phyloP scores from a whole-genome alignment of 2,329 filamentous ascomycete genomes.

The Cadophora sp. region DNA sequence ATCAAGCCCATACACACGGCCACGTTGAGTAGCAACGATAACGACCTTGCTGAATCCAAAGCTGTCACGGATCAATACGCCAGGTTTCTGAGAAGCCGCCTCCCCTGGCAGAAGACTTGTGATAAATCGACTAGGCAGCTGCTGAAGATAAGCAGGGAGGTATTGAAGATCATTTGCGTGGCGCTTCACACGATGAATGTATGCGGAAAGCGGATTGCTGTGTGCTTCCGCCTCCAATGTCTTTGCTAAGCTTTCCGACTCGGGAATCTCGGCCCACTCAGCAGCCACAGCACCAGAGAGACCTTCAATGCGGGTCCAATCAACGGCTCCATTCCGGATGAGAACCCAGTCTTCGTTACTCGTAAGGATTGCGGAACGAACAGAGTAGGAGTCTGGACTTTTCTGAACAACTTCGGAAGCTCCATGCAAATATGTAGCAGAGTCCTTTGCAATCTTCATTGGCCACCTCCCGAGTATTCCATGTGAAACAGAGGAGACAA shows the following conservation, averaged over 20 bases:
- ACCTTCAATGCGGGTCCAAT: conserved; percentile 84
- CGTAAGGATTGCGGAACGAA: conserved; percentile 76
- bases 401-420: conserved; percentile 85
- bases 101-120: conserved; percentile 63
- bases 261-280: conserved; percentile 78
- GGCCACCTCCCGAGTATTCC: conserved; percentile 79
- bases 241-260: conserved; percentile 76
- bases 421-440: conserved; percentile 64
- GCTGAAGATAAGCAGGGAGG: conserved; percentile 75
- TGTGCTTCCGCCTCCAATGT: conserved; percentile 87
- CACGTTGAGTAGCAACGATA: conserved; percentile 79
- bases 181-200: conserved; percentile 83
- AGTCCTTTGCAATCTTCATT: conserved; percentile 53
- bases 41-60: conserved; percentile 92
- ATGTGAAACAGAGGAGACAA: conserved; percentile 80
- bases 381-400: conserved; percentile 70
- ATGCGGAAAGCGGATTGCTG: conserved; percentile 80
- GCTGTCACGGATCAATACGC: conserved; percentile 66
- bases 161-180: conserved; percentile 80
- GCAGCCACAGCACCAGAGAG: conserved; percentile 82
- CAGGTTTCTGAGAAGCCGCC: conserved; percentile 51
- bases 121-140: conserved; percentile 72
- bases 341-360: conserved; percentile 79
- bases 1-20: conserved; percentile 81
- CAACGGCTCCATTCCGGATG: conserved; percentile 79